These are phyloP conservation scores for Tulasnella calospora DNA, from an alignment of 768 basidiomycete species.

Conservation along the genomic window DNA sequence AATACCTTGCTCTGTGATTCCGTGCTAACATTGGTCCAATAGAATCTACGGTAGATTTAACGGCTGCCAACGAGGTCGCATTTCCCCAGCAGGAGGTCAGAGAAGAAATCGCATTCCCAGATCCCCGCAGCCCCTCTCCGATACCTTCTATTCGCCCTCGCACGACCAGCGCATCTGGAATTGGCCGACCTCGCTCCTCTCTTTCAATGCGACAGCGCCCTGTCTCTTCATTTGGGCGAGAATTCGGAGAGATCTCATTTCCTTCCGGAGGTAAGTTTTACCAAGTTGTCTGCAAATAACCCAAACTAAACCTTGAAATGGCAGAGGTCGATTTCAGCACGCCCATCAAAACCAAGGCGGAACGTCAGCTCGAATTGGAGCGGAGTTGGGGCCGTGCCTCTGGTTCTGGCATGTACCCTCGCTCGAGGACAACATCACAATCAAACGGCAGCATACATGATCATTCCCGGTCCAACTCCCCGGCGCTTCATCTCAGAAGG, in stretches of 20 bases:
- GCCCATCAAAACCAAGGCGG: constrained; percentile 11
- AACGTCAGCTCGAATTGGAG: constrained; percentile 4
- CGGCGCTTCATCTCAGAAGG: neutral
- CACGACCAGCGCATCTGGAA: constrained; percentile 4
- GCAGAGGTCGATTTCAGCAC: constrained; percentile 26
- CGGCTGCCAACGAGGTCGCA: neutral
- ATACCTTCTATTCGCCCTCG: neutral
- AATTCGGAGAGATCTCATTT: constrained; percentile 24
- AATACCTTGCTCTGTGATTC: neutral
- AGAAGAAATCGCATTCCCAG: neutral
- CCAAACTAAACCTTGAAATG: neutral
- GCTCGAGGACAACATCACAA: neutral
- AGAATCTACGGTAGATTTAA: constrained; percentile 7
- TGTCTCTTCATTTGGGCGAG: constrained; percentile 8
- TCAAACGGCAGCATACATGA: neutral
- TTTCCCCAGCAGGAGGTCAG: neutral
- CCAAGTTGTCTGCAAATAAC: neutral
- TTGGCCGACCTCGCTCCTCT: constrained; percentile 12
- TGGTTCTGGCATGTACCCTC: neutral
- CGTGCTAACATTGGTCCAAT: neutral
- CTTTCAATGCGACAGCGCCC: constrained; percentile 10
- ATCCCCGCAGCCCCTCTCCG: neutral
- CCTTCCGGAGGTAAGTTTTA: constrained; percentile 13
- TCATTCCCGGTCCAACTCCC: neutral
- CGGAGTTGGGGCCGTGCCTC: constrained; percentile 14